Base-by-base conservation (phyloP, 2,329 filamentous ascomycete species). In the Cladosporium sphaerospermum region DNA sequence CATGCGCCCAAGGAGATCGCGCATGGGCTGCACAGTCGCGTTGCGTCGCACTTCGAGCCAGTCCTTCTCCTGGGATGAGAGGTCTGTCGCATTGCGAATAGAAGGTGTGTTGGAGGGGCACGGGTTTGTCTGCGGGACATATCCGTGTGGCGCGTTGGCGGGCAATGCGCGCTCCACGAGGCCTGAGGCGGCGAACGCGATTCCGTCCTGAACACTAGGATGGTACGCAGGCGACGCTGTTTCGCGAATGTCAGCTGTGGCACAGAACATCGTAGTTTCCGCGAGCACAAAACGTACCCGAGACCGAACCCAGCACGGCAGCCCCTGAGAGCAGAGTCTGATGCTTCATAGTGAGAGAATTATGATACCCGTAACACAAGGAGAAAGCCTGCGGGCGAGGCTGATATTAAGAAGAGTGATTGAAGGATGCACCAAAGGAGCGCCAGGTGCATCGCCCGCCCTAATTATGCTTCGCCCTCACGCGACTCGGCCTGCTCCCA, bases 11-110 rank as follows among this genome's bases (percentile, higher is more conserved):
- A 97, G 77, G 59, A 95, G 83, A 14, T 85, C 78, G 52, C 78
- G 80, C 79, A 96, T 85, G n/a, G 88, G 83, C 9, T 81, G 71
- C 14, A 91, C 72, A 0, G 89, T 95, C 58, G 85, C 84, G 56
- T 82, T 81, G 57, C 89, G 81, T 54, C 92, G 81, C 56, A 76
- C 76, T 47, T 81, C 66, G 11, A 96, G 76, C 89, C 91, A 96
- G 65, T 78, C 73, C 37, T 75, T 78, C 73, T 96, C 92, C 53
- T 85, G 75, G 13, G 75, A 61, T 3, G 88, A 92, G 9, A 96
- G 71, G 13, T 37, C 40, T 23, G 71, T 69, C 43, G 86, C 88
- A 34, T 69, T 68, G 60, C 90, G 83, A 52, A 95, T 81, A 1
- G 74, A 77, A 1, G 91, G 90, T 42, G 81, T 78, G n/a, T 74